A percentile compares a stretch with the other conserved stretches of the same genome.
phyloP scores from a whole-genome alignment of 192 early-diverging fungal species.

The Coemansia asiatica region DNA sequence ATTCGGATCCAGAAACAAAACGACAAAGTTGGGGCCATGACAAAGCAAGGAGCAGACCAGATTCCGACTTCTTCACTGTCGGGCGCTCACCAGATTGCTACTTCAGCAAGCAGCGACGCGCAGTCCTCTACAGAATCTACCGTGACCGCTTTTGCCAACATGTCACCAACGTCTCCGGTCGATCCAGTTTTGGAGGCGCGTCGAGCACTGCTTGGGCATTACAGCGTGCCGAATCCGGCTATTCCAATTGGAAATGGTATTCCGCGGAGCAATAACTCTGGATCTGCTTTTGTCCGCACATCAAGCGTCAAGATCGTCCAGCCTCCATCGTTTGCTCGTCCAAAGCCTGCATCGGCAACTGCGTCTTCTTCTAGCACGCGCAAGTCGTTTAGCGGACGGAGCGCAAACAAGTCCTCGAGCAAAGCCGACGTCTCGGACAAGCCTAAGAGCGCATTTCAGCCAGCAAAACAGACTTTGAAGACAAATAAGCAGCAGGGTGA shows the following conservation, averaged over 20 bases:
- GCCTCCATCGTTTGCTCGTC: constrained; percentile 40
- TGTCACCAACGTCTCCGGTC: constrained; percentile 2
- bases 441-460: background rate
- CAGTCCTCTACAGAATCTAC: background rate
- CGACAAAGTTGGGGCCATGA: background rate
- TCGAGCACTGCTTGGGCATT: constrained; percentile 46
- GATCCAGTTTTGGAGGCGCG: constrained; percentile 47
- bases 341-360: constrained; percentile 8
- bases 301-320: constrained; percentile 47
- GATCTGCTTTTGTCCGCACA: constrained; percentile 9
- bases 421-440: background rate
- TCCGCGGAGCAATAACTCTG: constrained; percentile 28
- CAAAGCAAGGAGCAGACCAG: constrained; percentile 1
- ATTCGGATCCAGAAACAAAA: constrained; percentile 4
- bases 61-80: background rate
- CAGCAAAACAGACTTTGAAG: background rate
- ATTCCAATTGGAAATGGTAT: constrained; percentile 35
- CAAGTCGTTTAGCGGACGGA: background rate
- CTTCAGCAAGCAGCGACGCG: background rate
- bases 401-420: background rate
- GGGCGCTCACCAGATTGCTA: background rate
- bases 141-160: background rate
- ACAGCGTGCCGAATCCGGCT: constrained; percentile 26
- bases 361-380: background rate
- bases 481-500: background rate